Conservation (phyloP, 2,329 filamentous ascomycete genomes). For the Trichoderma simmonsii region DNA sequence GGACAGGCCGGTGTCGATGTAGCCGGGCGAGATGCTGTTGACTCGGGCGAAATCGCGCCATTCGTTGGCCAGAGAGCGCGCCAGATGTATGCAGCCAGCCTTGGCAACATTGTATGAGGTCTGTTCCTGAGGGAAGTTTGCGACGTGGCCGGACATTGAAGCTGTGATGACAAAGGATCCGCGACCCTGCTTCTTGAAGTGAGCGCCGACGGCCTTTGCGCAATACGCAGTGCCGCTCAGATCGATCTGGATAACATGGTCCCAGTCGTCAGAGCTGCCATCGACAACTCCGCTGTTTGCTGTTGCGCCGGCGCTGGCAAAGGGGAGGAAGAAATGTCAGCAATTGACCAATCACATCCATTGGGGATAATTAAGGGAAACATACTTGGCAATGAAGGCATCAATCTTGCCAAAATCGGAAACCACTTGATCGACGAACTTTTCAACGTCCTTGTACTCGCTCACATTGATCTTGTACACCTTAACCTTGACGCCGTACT, state of each 20-base stretch:
- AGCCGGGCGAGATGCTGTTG: conserved; percentile 65
- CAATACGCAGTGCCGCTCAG: conserved; percentile 67
- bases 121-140: conserved; percentile 67
- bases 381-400: conserved; percentile 72
- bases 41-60: conserved; percentile 66
- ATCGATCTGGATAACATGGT: conserved; percentile 60
- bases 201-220: conserved; percentile 59
- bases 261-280: conserved; percentile 64
- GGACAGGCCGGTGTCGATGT: conserved; percentile 66
- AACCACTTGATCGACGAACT: conserved; percentile 60
- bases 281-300: conserved; percentile 67
- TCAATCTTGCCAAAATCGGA: conserved; percentile 72
- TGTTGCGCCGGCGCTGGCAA: conserved; percentile 59
- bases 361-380: conserved; percentile 46
- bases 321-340: background rate
- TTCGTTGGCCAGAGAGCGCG: conserved; percentile 55
- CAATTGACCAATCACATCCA: background rate
- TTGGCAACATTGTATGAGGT: conserved; percentile 65
- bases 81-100: conserved; percentile 50
- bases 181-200: conserved; percentile 61
- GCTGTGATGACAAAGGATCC: conserved; percentile 68
- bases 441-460: conserved; percentile 49
- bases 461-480: conserved; percentile 59
- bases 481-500: conserved; percentile 66
- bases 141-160: conserved; percentile 68